phyloP scores from a whole-genome alignment of 805 yeast species.

The Hanseniaspora singularis region DNA sequence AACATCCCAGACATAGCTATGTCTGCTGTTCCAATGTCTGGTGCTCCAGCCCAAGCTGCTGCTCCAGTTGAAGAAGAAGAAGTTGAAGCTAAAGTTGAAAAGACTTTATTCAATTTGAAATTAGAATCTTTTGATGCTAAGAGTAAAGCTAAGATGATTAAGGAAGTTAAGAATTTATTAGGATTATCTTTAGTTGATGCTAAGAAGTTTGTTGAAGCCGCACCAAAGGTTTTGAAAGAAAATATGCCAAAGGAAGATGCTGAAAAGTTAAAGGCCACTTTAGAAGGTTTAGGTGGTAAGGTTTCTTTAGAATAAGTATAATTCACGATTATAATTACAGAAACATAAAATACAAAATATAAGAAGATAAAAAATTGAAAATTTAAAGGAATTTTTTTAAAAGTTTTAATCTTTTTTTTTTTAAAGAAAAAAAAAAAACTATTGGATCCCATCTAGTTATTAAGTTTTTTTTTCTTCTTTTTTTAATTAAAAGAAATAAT shows the following conservation, averaged over 20 bases:
- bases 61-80: constrained; percentile 61
- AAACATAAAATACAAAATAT: background rate
- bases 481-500: too few species aligned
- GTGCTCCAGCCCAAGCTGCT: constrained; percentile 47
- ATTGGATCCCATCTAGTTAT: too few species aligned
- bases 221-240: constrained; percentile 93
- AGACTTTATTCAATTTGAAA: constrained; percentile 84
- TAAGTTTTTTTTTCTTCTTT: too few species aligned
- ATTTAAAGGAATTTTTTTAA: too few species aligned
- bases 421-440: too few species aligned
- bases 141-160: constrained; percentile 92
- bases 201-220: constrained; percentile 93
- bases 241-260: constrained; percentile 96
- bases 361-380: background rate
- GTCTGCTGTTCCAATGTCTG: constrained; percentile 42
- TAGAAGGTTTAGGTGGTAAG: constrained; percentile 94
- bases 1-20: constrained; percentile 83
- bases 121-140: constrained; percentile 89
- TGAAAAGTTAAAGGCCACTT: constrained; percentile 82
- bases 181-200: constrained; percentile 92
- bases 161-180: constrained; percentile 84
- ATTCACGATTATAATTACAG: background rate
- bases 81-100: constrained; percentile 63
- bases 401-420: too few species aligned
- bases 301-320: constrained; percentile 59